phyloP scores from a whole-genome alignment of 2,329 filamentous ascomycete species.

The Apiospora arundinis region DNA sequence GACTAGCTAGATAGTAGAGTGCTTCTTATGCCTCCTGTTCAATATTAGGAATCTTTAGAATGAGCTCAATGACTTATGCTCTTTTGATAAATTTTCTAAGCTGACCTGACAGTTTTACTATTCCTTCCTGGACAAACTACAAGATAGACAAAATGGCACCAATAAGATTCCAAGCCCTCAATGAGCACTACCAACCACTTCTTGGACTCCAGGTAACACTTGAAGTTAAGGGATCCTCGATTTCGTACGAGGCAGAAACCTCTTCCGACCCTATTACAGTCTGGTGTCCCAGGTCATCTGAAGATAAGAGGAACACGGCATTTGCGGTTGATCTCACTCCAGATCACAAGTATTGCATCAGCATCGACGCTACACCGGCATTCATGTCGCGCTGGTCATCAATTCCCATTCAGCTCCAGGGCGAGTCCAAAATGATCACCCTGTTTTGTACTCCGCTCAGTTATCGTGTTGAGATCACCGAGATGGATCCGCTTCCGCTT shows the following conservation, averaged over 20 bases:
- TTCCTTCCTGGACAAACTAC: neutral
- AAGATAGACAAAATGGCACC: neutral
- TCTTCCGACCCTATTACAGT: neutral
- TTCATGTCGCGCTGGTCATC: neutral
- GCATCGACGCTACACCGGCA: neutral
- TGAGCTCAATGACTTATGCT: neutral
- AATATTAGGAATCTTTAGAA: neutral
- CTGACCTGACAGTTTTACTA: neutral
- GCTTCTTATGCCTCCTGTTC: neutral
- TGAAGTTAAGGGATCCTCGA: neutral
- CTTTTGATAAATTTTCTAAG: neutral
- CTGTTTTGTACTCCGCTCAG: neutral
- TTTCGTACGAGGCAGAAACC: conserved; percentile 1
- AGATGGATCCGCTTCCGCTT: neutral
- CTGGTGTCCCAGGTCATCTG: neutral
- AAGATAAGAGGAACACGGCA: conserved; percentile 2
- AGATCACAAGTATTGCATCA: neutral
- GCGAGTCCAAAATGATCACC: neutral
- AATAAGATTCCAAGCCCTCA: neutral
- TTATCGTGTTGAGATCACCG: neutral
- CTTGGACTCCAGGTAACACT: neutral
- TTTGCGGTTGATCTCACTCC: neutral
- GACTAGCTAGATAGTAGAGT: neutral
- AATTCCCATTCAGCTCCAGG: neutral
- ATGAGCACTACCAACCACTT: neutral